Conservation (phyloP, 192 early-diverging fungal genomes). For the Linnemannia hyalina region DNA sequence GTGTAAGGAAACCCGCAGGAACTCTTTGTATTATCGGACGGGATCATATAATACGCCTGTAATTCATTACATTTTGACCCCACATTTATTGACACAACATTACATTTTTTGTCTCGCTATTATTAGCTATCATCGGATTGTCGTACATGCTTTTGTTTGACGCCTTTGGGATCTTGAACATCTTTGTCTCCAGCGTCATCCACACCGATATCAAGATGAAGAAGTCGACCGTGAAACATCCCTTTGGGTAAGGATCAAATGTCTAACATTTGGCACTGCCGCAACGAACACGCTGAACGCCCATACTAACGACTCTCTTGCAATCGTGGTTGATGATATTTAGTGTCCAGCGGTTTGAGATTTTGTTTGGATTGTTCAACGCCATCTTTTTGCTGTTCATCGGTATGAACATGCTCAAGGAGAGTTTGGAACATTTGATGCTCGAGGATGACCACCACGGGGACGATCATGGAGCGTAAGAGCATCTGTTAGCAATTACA, state of each 20-base stretch:
- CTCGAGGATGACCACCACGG: slow-evolving; percentile 62
- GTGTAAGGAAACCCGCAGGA: slow-evolving; percentile 41
- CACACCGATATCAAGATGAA: slow-evolving; percentile 55
- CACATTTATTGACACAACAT: background rate
- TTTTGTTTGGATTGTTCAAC: slow-evolving; percentile 65
- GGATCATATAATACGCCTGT: background rate
- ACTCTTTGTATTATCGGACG: background rate
- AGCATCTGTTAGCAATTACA: background rate
- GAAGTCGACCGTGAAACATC: slow-evolving; percentile 62
- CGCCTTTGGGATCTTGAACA: slow-evolving; percentile 68
- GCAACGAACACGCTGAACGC: too few relatives aligned
- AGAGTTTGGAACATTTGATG: slow-evolving; percentile 70
- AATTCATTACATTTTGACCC: background rate
- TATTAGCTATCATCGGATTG: slow-evolving; percentile 61
- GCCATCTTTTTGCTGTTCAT: slow-evolving; percentile 69
- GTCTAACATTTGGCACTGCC: too few relatives aligned
- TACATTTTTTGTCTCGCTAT: background rate
- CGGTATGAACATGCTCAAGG: slow-evolving; percentile 70
- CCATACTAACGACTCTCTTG: background rate
- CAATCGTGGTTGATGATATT: background rate
- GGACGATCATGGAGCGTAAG: slow-evolving; percentile 55
- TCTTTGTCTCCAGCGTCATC: slow-evolving; percentile 65
- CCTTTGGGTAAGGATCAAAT: slow-evolving; percentile 62
- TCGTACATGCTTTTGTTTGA: slow-evolving; percentile 69
- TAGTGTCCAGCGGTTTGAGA: slow-evolving; percentile 66